phyloP scores from a whole-genome alignment of 2,329 filamentous ascomycete species.

The Fusarium penzigii region DNA sequence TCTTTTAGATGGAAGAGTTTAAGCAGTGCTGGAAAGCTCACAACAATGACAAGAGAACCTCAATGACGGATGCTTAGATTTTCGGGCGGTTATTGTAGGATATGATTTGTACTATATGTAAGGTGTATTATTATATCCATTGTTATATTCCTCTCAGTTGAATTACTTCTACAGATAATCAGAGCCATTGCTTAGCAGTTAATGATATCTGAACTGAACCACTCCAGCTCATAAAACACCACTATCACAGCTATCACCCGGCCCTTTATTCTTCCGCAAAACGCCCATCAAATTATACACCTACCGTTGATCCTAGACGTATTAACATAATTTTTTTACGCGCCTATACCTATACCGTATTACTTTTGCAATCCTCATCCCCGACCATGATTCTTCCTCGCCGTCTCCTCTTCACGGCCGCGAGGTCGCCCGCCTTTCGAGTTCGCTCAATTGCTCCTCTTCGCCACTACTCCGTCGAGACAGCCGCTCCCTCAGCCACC shows the following conservation, averaged over 20 bases:
- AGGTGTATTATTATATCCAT: background rate
- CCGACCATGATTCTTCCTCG: conserved; percentile 31
- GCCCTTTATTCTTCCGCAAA: background rate
- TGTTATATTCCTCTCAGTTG: too few relatives aligned
- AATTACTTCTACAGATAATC: too few relatives aligned
- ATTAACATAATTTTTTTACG: background rate
- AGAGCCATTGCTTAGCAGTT: too few relatives aligned
- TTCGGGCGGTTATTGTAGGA: background rate
- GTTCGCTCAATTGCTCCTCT: conserved; percentile 19
- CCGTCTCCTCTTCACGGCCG: conserved; percentile 21
- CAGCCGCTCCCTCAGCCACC: conserved; percentile 2
- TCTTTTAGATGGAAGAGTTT: conserved; percentile 80
- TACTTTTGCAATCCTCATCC: background rate
- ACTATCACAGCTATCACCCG: too few relatives aligned
- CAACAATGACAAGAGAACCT: conserved; percentile 82
- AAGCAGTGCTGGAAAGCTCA: conserved; percentile 88
- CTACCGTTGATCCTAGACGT: background rate
- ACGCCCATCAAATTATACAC: background rate
- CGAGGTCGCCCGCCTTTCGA: conserved; percentile 14
- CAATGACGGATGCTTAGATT: conserved; percentile 63
- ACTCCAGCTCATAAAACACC: too few relatives aligned
- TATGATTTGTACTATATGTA: background rate
- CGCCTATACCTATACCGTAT: background rate
- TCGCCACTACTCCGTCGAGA: conserved; percentile 27
- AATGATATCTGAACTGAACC: too few relatives aligned